Conservation (phyloP, 768 basidiomycete genomes). For the Termitomyces titanicus region DNA sequence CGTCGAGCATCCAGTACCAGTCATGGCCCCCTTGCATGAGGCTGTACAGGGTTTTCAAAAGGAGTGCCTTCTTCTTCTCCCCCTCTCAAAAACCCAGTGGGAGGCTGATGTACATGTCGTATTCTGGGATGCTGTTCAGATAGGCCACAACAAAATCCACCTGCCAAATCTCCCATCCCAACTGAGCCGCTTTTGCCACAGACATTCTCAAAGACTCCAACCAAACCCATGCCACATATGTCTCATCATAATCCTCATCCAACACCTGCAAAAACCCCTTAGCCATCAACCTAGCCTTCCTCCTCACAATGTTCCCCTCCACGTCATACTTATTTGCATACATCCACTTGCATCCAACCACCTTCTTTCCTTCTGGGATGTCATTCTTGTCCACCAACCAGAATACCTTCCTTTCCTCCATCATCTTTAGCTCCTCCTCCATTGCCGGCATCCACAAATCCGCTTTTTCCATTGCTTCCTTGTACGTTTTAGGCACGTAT, state of each 20-base stretch:
- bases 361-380: not conserved
- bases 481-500: slow-evolving; percentile 2
- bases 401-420: slow-evolving; percentile 15
- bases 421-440: slow-evolving; percentile 17
- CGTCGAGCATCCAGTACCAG: slow-evolving; percentile 14
- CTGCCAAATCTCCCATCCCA: slow-evolving; percentile 3
- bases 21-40: slow-evolving; percentile 19
- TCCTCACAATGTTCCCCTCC: too few species aligned
- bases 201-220: slow-evolving; percentile 6
- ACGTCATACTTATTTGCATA: not conserved
- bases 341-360: not conserved
- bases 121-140: too few species aligned
- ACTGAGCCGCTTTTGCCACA: not conserved
- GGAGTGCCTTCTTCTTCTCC: slow-evolving; percentile 12
- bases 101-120: too few species aligned
- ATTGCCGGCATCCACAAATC: slow-evolving; percentile 13
- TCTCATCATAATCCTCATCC: slow-evolving; percentile 28
- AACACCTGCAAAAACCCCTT: slow-evolving; percentile 24
- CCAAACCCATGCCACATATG: too few species aligned
- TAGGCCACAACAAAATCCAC: too few species aligned
- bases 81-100: slow-evolving; percentile 11
- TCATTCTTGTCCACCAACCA: slow-evolving; percentile 3
- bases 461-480: slow-evolving; percentile 12
- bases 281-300: slow-evolving; percentile 6
- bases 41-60: slow-evolving; percentile 22